Evolutionary conservation across 257 asterid species (phyloP).

Genomic region (Solanum chilense): DNA sequence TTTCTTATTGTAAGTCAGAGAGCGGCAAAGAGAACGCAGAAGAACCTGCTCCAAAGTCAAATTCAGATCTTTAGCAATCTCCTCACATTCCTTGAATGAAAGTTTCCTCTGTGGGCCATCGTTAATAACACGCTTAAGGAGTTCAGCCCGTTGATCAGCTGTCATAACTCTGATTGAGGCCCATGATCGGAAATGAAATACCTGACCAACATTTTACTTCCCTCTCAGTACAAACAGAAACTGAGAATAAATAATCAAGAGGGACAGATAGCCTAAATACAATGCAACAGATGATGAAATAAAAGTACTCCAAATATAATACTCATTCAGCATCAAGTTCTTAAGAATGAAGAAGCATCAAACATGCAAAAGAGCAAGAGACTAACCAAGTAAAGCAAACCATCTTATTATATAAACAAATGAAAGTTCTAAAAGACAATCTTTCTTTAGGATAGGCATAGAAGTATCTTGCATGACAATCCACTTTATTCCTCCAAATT

Average conservation of each 20-base stretch:
- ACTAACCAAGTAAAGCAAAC: background rate
- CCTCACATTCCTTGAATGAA: conserved; percentile 55
- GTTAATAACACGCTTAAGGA: conserved; percentile 43
- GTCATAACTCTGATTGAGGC: conserved; percentile 59
- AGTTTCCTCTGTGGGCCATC: conserved; percentile 54
- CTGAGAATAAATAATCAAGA: background rate
- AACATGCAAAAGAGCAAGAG: background rate
- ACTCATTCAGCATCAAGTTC: background rate
- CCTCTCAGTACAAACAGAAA: conserved; percentile 5
- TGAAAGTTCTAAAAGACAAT: background rate
- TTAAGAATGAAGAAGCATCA: background rate
- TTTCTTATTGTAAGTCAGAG: background rate
- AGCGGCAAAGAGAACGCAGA: conserved; percentile 12
- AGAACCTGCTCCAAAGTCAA: conserved; percentile 87
- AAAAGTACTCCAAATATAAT: background rate
- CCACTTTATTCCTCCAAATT: background rate
- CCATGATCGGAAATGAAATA: conserved; percentile 70
- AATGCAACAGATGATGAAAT: background rate
- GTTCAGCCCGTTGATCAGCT: conserved; percentile 66
- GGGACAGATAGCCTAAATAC: background rate
- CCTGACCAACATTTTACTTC: conserved; percentile 26
- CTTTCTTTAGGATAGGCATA: background rate
- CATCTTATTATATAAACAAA: background rate
- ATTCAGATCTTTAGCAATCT: conserved; percentile 76
- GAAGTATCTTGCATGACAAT: background rate